These are phyloP conservation scores for Euphorbia corollata DNA, from an alignment of 441 rosid species.

Conservation along the genomic window DNA sequence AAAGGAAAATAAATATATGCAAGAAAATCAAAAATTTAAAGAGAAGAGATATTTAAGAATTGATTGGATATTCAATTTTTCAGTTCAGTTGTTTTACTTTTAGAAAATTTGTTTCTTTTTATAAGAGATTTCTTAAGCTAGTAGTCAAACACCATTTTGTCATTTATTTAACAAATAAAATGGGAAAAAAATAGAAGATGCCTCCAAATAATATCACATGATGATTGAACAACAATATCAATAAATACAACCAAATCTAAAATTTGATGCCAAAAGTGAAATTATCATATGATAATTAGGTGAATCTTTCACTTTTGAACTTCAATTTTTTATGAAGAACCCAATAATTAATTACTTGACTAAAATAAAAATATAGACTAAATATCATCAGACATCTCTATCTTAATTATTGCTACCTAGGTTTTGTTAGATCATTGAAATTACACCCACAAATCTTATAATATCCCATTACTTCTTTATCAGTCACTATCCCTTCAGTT, in stretches of 20 bases:
- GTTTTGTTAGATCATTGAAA: slow-evolving; percentile 9
- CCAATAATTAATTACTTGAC: slow-evolving; percentile 1
- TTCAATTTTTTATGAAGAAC: slow-evolving; percentile 7
- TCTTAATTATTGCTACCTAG: slow-evolving; percentile 1
- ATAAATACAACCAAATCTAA: background rate
- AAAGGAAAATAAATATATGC: too few relatives aligned
- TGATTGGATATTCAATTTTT: too few relatives aligned
- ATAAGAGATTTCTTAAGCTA: too few relatives aligned
- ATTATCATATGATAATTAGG: slow-evolving; percentile 7
- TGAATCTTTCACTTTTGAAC: slow-evolving; percentile 16
- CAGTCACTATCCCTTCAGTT: background rate
- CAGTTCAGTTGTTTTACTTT: too few relatives aligned
- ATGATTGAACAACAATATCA: background rate
- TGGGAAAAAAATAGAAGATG: background rate
- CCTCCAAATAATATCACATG: background rate
- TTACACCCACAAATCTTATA: slow-evolving; percentile 9
- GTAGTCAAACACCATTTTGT: background rate
- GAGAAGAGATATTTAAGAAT: too few relatives aligned
- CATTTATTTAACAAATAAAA: background rate
- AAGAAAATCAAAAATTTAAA: too few relatives aligned
- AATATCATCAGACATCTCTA: background rate
- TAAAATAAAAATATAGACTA: background rate
- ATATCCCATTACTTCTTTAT: background rate
- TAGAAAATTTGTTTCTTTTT: too few relatives aligned
- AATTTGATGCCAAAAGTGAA: background rate